These are phyloP conservation scores for Triadica sebifera DNA, from an alignment of 345 rosid genomes.

Conservation along the genomic window DNA sequence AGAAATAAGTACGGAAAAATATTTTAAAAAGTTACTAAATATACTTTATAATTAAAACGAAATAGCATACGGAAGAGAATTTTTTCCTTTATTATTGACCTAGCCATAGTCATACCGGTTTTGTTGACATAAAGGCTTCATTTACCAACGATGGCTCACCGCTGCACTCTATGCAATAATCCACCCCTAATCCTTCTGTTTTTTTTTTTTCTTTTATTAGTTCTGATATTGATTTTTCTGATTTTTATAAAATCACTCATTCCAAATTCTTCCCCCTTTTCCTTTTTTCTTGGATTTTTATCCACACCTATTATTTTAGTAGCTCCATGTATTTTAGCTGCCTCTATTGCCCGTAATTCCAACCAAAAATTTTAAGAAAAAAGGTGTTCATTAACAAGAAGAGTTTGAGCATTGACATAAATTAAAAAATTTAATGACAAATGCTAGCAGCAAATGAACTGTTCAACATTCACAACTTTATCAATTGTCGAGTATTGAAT, in stretches of 20 bases:
- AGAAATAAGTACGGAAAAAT: too few relatives aligned
- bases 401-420: too few relatives aligned
- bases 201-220: slow-evolving; percentile 39
- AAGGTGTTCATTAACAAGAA: too few relatives aligned
- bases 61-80: too few relatives aligned
- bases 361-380: too few relatives aligned
- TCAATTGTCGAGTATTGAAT: too few relatives aligned
- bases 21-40: too few relatives aligned
- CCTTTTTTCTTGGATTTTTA: slow-evolving; percentile 35
- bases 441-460: too few relatives aligned
- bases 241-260: slow-evolving; percentile 50
- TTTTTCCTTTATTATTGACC: too few relatives aligned
- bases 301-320: slow-evolving; percentile 56
- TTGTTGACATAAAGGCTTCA: slow-evolving; percentile 46
- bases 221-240: slow-evolving; percentile 31
- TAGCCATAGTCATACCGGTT: slow-evolving; percentile 28
- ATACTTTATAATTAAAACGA: too few relatives aligned
- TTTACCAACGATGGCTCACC: slow-evolving; percentile 36
- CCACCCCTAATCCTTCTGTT: slow-evolving; percentile 48
- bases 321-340: slow-evolving; percentile 53
- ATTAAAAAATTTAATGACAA: too few relatives aligned
- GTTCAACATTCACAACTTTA: too few relatives aligned
- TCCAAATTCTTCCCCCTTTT: slow-evolving; percentile 41
- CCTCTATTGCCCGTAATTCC: slow-evolving; percentile 40
- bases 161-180: slow-evolving; percentile 59